Evolutionary conservation across 345 rosid species (phyloP).

Genomic region (Salix caprea): DNA sequence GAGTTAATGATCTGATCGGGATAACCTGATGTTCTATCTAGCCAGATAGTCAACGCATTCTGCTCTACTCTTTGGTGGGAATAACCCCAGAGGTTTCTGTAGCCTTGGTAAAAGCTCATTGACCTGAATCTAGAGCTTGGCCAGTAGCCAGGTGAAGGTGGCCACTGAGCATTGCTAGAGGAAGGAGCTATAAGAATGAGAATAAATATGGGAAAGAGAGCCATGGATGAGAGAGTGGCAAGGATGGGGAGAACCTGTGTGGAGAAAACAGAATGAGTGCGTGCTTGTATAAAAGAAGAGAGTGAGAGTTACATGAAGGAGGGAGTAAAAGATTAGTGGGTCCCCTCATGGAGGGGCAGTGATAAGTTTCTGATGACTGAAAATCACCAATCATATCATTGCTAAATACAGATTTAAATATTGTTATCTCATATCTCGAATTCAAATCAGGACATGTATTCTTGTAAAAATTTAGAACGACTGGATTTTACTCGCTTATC

Average conservation of each 20-base stretch:
- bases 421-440: neutral
- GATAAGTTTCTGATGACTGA: neutral
- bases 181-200: slow-evolving; percentile 32
- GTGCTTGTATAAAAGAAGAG: slow-evolving; percentile 38
- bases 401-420: neutral
- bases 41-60: slow-evolving; percentile 77
- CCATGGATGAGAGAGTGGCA: slow-evolving; percentile 18
- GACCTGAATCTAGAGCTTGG: slow-evolving; percentile 78
- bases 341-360: slow-evolving; percentile 15
- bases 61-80: slow-evolving; percentile 66
- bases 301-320: neutral
- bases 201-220: slow-evolving; percentile 31
- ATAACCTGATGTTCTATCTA: slow-evolving; percentile 72
- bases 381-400: neutral
- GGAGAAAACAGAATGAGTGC: slow-evolving; percentile 26
- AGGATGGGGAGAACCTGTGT: neutral
- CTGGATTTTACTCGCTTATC: no score
- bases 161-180: slow-evolving; percentile 52
- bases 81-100: slow-evolving; percentile 90
- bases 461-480: no score
- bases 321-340: slow-evolving; percentile 23
- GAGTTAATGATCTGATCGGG: neutral
- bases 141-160: slow-evolving; percentile 92
- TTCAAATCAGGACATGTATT: no score
- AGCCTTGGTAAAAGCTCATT: slow-evolving; percentile 61